Base-by-base conservation (phyloP, 495 filamentous ascomycete species). In the Podospora tetraspora region DNA sequence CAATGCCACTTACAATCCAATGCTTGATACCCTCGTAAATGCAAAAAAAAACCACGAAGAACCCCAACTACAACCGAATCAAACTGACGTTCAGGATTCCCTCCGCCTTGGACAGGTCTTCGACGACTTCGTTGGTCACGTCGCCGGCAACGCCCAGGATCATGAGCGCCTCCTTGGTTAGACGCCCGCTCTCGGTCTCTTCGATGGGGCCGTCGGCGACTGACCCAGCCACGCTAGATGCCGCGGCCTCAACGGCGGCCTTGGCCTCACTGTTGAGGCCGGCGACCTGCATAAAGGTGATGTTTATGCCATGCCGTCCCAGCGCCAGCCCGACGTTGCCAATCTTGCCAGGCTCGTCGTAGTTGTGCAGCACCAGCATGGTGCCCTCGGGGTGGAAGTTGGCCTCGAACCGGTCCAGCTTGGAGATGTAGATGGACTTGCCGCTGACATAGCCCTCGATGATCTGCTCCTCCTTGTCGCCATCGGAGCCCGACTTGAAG, bases 311-410 rank as follows among this genome's bases (percentile, higher is more conserved):
- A 57, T 88, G 84, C 62, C 79, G 80, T 0, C 89, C 89, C 56
- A 92, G 77, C 64, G 84, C 79, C 30, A 79, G 82, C 1, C 89
- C 89, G 21, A 92, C 90, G 23, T 87, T 83, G 13, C 89, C 90
- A 73, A 92, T 92, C 79, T 89, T 91, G 23, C 89, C 90, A 0
- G 88, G 88, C 68, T 86, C 80, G 76, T 92, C 89, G 70, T 89
- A 90, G 76, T 92, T 91, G 65, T 90, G 83, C 66, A 89, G 82
- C 34, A 92, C 84, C 3, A 92, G 74, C 69, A 91, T 72, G 0
- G 83, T 88, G 3, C 90, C 90, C 61, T 85, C 80, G 3, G 89
- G 88, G 13, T 82, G 78, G 73, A 92, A 91, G 27, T 83, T 84
- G 2, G 88, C 86, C 10, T 76, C 81, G 75, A 91, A 92, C 7